A percentile compares a stretch with the other conserved stretches of the same genome.
These are phyloP conservation scores for Neltuma alba DNA, from an alignment of 306 rosid species.

Conservation along the genomic window DNA sequence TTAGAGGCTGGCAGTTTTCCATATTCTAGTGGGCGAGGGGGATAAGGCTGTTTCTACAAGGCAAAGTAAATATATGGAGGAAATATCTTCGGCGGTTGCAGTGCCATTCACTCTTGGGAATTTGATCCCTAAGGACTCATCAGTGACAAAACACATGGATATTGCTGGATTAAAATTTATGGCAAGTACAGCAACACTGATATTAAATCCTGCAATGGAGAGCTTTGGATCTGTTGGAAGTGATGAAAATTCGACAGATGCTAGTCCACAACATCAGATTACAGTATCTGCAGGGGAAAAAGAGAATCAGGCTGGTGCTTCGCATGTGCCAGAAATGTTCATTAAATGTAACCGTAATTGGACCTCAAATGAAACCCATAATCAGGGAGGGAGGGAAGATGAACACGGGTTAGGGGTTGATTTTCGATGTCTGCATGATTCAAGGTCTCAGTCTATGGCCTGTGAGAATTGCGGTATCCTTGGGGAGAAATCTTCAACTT, in stretches of 20 bases:
- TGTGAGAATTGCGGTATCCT: conserved; percentile 19
- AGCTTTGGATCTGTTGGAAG: conserved; percentile 43
- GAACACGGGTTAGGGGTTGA: conserved; percentile 32
- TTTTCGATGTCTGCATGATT: conserved; percentile 27
- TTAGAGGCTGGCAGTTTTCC: conserved; percentile 11
- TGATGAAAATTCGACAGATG: conserved; percentile 22
- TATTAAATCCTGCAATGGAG: conserved; percentile 44
- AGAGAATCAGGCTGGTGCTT: conserved; percentile 40
- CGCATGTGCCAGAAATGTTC: conserved; percentile 39
- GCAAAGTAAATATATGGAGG: conserved; percentile 55
- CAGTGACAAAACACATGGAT: conserved; percentile 55
- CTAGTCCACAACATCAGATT: conserved; percentile 31
- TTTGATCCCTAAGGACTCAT: conserved; percentile 56
- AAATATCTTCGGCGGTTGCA: conserved; percentile 57
- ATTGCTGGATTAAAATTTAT: conserved; percentile 60
- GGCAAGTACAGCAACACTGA: conserved; percentile 57
- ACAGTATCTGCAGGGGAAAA: conserved; percentile 30
- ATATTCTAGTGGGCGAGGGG: conserved; percentile 26
- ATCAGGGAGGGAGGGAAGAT: conserved; percentile 30
- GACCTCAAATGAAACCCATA: conserved; percentile 26
- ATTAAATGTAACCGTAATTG: conserved; percentile 1
- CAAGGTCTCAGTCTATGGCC: conserved; percentile 33
- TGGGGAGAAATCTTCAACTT: conserved; percentile 35
- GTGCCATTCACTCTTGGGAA: conserved; percentile 63
- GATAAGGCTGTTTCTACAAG: conserved; percentile 39